These are phyloP conservation scores for Penicillium sp. DNA, from an alignment of 2,329 filamentous ascomycete genomes.

Conservation along the genomic window DNA sequence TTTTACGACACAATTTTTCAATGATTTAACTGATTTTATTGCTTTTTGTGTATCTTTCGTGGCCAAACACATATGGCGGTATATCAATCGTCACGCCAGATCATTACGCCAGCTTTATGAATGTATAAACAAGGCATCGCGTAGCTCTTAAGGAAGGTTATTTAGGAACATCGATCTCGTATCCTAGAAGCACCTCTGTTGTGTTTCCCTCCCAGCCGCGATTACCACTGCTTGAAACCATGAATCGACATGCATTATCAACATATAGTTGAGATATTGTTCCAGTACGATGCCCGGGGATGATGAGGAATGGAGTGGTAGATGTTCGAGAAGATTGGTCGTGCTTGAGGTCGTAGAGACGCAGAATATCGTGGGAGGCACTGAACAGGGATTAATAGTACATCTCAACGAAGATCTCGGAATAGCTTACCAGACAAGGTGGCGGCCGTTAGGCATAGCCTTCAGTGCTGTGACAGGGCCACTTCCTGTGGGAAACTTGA, in stretches of 20 bases:
- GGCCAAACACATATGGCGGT: background rate
- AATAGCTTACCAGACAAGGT: slow-evolving; percentile 69
- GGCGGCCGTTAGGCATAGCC: slow-evolving; percentile 86
- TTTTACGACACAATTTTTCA: too few species aligned
- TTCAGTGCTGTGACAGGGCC: slow-evolving; percentile 82
- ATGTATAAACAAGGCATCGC: too few species aligned
- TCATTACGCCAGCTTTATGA: slow-evolving; percentile 4
- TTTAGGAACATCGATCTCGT: slow-evolving; percentile 65
- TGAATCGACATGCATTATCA: slow-evolving; percentile 80
- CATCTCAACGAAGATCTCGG: too few species aligned
- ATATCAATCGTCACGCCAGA: background rate
- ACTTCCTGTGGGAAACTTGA: slow-evolving; percentile 84
- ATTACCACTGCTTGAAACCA: slow-evolving; percentile 88
- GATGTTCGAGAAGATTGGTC: slow-evolving; percentile 62
- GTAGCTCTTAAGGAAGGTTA: too few species aligned
- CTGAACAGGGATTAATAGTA: slow-evolving; percentile 43
- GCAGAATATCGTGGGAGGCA: slow-evolving; percentile 86
- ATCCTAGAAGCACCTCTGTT: slow-evolving; percentile 88
- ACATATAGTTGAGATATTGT: slow-evolving; percentile 82
- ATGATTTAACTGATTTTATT: too few species aligned
- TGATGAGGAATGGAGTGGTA: slow-evolving; percentile 88
- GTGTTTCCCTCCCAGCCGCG: slow-evolving; percentile 87
- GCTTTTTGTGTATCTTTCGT: too few species aligned
- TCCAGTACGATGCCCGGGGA: slow-evolving; percentile 82
- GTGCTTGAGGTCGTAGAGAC: slow-evolving; percentile 79